Evolutionary conservation across 2,329 filamentous ascomycete species (phyloP), one percentile per base, ranked within the genome.

Genomic region (Polychaeton citri): DNA sequence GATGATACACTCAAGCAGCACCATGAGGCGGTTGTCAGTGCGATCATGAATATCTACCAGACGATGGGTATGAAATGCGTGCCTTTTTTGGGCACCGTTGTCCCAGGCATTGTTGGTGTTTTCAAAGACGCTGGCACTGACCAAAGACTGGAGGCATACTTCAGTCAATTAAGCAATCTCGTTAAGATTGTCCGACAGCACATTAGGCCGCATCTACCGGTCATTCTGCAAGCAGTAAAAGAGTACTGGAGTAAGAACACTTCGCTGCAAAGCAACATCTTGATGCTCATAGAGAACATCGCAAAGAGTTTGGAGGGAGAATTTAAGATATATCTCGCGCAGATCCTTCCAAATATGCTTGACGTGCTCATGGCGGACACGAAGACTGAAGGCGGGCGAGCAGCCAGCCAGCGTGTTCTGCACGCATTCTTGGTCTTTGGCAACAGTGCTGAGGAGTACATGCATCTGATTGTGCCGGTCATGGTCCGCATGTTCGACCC

Each of bases 41-140:
- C 90, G 4, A 92, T 98, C 49, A 96, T 98, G 78, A 94, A 85
- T 48, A 98, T 98, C 40, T 98, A 98, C 62, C 83, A 90, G 48
- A 98, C 92, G 0, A 71, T 98, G 41, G 90, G 90, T 2, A 65
- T 98, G 48, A 94, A 96, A 56, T 98, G 90, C 55, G 88, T 98
- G 6, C 82, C 85, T 0, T 98, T 96, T 59, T 73, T 98, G 2
- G 81, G 83, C 41, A 81, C 90, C 41, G 95, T 98, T 42, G 83
- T 98, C 20, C 90, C 92, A 0, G 90, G 86, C 0, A 98, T 98
- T 53, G 71, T 98, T 30, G 70, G 76, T 12, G 88, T 98, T 38
- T 94, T 98, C 42, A 74, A 81, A 47, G 81, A 80, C 34, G 86
- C 87, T 5, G 76, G 83, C 12, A 80, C 76, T 34, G 76, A 84